Base-by-base conservation (phyloP, 2,329 filamentous ascomycete species). In the Parastagonospora nodorum region DNA sequence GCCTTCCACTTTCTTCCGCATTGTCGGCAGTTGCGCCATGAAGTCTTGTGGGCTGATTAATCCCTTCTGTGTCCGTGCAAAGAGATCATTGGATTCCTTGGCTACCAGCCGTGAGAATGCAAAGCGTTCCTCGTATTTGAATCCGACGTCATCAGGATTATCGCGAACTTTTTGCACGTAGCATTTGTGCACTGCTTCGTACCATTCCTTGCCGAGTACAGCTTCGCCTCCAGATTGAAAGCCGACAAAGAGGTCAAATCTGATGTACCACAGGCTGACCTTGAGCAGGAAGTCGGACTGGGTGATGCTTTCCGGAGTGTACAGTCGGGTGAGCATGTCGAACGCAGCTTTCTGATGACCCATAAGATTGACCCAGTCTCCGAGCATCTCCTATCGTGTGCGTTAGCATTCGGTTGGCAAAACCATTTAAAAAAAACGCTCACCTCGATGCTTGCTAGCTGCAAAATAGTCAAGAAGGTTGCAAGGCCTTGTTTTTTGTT, bases 371-470 rank as follows among this genome's bases (percentile, higher is more conserved):
- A 95, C 85, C 92, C 92, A 97, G 69, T 99, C 94, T 10, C 94
- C 94, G 39, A 97, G 81, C 64, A 92, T 95, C 75, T 97, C 94
- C 91, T 96, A 64, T 44, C 24, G 44, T 48, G 42, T 48, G 42
- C 43, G 42, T 64, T 36, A 64, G 60, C 42, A 24, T 16, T 31
- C n/a, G 7, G 6, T 9, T 31, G 8, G 2, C 11, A 12, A 4
- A n/a, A 11, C 5, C 9, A 12, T 15, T 15, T 15, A 41, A 29
- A 32, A 28, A 28, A 9, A 28, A 14, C 57, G n/a, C 78, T 67
- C 80, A 95, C 92, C 84, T 99, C 94, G 48, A 97, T 94, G 2
- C 90, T 95, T 48, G 92, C 92, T 42, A 97, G 82, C 66, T 97
- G 92, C 36, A 99, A 77, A 15, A 97, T 92, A 0, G 93, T 95